Evolutionary conservation across 2,329 filamentous ascomycete genomes (phyloP), one percentile per base, ranked within the genome.

Genomic region (Chaetomiaceae sp.): DNA sequence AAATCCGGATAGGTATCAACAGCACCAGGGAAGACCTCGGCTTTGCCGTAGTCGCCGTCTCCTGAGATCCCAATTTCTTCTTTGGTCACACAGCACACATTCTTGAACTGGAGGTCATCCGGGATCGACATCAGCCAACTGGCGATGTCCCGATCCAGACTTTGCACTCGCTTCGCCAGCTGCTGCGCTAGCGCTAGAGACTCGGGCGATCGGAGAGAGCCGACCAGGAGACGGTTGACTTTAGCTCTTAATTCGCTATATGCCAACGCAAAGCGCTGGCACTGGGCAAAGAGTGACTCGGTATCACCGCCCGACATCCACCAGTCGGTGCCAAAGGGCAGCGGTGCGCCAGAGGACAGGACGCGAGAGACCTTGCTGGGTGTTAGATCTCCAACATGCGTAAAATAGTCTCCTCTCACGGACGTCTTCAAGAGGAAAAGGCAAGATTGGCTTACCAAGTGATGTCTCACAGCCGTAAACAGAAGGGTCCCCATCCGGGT

Each of bases 1-100:
- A 82, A 70, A 63, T 84, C 80, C 13, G 72, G 68, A 61, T 83
- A 85, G 5, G 79, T 70, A 61, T 85, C 81, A 27, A 85, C 75
- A 13, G 78, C 75, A 4, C 81, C 81, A 0, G 81, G 81, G 59
- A 77, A 85, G 0, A 81, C 77, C 56, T 82, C 79, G 2, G 76
- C 75, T 51, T 73, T 69, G 25, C 66, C 60, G 56, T 79, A 79
- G 63, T 81, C 74, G 14, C 71, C 70, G 0, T 76, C 74, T n/a
- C 4, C n/a, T 20, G 23, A 7, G 1, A 33, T 30, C 2, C 20
- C 33, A 3, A 80, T 69, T 53, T 76, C 71, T 53, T 81, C 76
- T 55, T 80, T 76, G 76, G 30, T 18, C 10, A 58, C 38, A 48
- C 80, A 84, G 2, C 77, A 76, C 1, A 81, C 75, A 1, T 78